These are phyloP conservation scores for Yamadazyma trypodendri DNA, from an alignment of 1,139 yeast genomes.

Conservation along the genomic window DNA sequence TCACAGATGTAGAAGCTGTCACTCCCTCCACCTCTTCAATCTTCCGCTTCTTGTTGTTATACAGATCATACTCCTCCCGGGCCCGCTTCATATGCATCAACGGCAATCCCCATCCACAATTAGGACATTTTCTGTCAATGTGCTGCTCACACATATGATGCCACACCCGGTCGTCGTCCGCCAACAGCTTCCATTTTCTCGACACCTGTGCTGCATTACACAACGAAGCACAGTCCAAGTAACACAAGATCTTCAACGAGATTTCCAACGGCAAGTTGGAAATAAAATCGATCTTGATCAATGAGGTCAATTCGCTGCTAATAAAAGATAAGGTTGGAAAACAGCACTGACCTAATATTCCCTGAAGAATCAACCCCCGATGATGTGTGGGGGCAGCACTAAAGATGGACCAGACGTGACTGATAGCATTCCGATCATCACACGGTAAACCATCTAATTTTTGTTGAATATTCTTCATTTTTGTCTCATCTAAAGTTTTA, in stretches of 20 bases:
- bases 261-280: conserved; percentile 83
- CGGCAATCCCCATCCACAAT: conserved; percentile 99
- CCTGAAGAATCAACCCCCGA: conserved; percentile 75
- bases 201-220: conserved; percentile 95
- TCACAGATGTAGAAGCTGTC: background rate
- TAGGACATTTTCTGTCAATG: conserved; percentile 93
- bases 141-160: conserved; percentile 98
- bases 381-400: conserved; percentile 68
- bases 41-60: conserved; percentile 30
- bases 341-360: conserved; percentile 85
- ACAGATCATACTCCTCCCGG: conserved; percentile 42
- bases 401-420: conserved; percentile 78
- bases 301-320: conserved; percentile 71
- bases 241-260: conserved; percentile 79
- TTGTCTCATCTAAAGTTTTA: conserved; percentile 64
- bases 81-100: conserved; percentile 80
- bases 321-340: conserved; percentile 89
- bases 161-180: conserved; percentile 97
- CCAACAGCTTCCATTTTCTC: conserved; percentile 77
- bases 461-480: conserved; percentile 62
- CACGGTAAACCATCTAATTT: conserved; percentile 57
- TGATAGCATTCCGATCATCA: conserved; percentile 67
- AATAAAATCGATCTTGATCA: conserved; percentile 86
- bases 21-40: conserved; percentile 19
- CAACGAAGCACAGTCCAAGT: conserved; percentile 84